Evolutionary conservation across 1,284 basidiomycete genomes (phyloP).

Genomic region (Ustilago shanxiensis): DNA sequence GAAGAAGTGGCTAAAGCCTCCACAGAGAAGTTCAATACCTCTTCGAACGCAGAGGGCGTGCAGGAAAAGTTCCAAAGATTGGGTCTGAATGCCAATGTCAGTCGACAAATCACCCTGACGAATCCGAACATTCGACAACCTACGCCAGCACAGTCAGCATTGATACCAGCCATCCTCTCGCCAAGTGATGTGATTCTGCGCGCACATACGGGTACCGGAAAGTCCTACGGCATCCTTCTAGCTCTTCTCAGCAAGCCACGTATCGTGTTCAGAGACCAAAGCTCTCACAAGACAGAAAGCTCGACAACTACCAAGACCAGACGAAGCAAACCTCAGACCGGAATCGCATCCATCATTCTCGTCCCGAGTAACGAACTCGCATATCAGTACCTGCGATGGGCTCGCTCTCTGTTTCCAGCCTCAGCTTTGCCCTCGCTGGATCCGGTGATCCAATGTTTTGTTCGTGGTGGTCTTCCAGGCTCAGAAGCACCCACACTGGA

Average conservation of each 20-base stretch:
- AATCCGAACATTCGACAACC: constrained; percentile 60
- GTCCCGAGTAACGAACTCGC: constrained; percentile 68
- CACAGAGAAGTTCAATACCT: not conserved
- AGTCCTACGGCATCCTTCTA: constrained; percentile 65
- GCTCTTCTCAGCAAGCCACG: constrained; percentile 66
- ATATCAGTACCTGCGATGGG: constrained; percentile 63
- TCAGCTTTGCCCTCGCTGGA: constrained; percentile 45
- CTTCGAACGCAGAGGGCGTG: constrained; percentile 12
- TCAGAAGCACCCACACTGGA: constrained; percentile 26
- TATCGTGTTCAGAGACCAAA: constrained; percentile 51
- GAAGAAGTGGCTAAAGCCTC: not conserved
- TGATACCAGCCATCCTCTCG: constrained; percentile 59
- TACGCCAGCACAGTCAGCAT: constrained; percentile 58
- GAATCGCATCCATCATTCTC: constrained; percentile 60
- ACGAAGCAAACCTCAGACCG: constrained; percentile 41
- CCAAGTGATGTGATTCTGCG: constrained; percentile 63
- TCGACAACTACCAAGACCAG: constrained; percentile 9
- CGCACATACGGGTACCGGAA: constrained; percentile 68
- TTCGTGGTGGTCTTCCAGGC: constrained; percentile 48
- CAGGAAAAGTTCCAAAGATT: constrained; percentile 42
- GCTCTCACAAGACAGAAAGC: constrained; percentile 1
- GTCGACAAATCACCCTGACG: constrained; percentile 46
- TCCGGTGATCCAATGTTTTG: constrained; percentile 59
- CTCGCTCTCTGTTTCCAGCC: constrained; percentile 51
- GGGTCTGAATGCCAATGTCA: constrained; percentile 53